Evolutionary conservation across 75 land plant genomes (phyloP).

Genomic region (Chamaecyparis obtusa): DNA sequence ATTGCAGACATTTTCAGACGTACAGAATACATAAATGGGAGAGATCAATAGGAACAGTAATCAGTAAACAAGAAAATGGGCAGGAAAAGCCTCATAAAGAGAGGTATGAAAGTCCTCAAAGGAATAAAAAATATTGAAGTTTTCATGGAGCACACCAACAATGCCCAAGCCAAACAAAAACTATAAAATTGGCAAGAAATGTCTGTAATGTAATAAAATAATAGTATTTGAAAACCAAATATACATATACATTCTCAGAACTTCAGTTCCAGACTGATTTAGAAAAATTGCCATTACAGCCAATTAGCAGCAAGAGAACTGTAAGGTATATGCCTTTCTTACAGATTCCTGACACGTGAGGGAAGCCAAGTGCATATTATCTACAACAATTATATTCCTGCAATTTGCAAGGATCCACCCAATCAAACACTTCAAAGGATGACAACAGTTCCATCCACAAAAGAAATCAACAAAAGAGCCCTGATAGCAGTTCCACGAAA

Average conservation of each 20-base stretch:
- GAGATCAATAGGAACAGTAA: neutral
- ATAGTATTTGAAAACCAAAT: neutral
- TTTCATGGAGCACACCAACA: neutral
- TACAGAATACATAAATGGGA: neutral
- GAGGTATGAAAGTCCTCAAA: neutral
- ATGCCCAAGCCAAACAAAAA: neutral
- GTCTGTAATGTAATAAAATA: neutral
- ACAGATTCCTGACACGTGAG: neutral
- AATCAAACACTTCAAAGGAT: neutral
- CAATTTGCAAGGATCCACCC: neutral
- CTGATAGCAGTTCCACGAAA: neutral
- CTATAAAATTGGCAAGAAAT: neutral
- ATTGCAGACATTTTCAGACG: neutral
- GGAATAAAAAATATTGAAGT: neutral
- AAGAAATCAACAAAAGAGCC: neutral
- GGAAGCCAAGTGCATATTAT: neutral
- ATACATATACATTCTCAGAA: neutral
- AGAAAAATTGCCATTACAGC: neutral
- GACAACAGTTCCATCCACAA: neutral
- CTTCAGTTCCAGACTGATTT: neutral
- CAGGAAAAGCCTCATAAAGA: neutral
- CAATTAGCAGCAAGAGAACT: neutral
- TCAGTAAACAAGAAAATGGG: neutral
- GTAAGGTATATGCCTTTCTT: neutral
- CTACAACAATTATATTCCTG: neutral